Evolutionary conservation across 73 alveolate species (phyloP).

Genomic region (Paramecium bursaria): DNA sequence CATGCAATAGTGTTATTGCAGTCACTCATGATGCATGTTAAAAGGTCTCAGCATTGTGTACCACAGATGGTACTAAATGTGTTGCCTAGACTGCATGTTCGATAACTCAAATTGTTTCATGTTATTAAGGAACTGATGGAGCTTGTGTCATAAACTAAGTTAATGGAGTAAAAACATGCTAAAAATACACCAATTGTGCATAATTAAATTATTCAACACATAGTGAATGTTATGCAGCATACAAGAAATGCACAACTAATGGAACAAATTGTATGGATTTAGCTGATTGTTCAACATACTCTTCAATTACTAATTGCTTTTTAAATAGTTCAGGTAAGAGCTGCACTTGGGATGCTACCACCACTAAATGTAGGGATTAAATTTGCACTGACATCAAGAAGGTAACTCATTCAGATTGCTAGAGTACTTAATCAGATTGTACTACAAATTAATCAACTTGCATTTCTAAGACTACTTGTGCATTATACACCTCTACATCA

Average conservation of each 20-base stretch:
- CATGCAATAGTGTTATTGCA: neutral
- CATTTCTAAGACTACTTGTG: neutral
- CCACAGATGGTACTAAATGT: conserved; percentile 60
- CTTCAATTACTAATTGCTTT: neutral
- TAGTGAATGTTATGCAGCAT: conserved; percentile 5
- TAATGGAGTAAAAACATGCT: neutral
- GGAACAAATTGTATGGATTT: conserved; percentile 38
- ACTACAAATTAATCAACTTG: conserved; percentile 12
- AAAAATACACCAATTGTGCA: conserved; percentile 34
- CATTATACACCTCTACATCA: neutral
- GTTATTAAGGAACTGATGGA: conserved; percentile 51
- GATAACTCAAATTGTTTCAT: neutral
- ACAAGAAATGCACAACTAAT: neutral
- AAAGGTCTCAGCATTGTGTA: neutral
- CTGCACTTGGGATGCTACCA: conserved; percentile 30
- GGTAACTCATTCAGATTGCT: conserved; percentile 23
- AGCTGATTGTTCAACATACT: conserved; percentile 1
- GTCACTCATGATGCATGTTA: conserved; percentile 1
- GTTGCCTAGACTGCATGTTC: conserved; percentile 32
- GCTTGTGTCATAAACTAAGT: conserved; percentile 1
- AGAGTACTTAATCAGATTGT: neutral
- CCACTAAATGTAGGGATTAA: conserved; percentile 38
- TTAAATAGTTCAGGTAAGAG: neutral
- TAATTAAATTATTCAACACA: conserved; percentile 42
- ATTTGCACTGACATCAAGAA: conserved; percentile 16